Conservation (phyloP, 2,329 filamentous ascomycete species). For the Aulographum hederae region DNA sequence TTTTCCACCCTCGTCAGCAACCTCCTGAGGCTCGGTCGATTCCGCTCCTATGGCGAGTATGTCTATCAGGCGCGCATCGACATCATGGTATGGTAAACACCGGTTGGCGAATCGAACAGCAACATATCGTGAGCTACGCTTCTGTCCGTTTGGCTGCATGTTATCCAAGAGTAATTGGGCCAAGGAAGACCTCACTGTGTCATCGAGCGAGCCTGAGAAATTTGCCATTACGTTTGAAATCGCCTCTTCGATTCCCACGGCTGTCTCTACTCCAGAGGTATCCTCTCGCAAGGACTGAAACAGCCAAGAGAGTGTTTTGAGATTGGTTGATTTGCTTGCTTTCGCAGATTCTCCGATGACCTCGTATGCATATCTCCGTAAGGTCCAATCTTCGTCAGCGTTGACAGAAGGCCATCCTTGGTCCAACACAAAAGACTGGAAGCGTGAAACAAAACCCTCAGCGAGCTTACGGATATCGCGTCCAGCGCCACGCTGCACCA, state of each 20-base stretch:
- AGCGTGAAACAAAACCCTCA: slow-evolving; percentile 44
- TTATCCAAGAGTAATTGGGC: too few species aligned
- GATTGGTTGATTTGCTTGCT: slow-evolving; percentile 30
- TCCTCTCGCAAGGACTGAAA: slow-evolving; percentile 73
- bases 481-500: slow-evolving; percentile 52
- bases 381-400: slow-evolving; percentile 38
- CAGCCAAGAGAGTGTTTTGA: slow-evolving; percentile 52
- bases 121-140: slow-evolving; percentile 66
- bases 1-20: slow-evolving; percentile 76
- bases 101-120: slow-evolving; percentile 80
- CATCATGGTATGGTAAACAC: slow-evolving; percentile 63
- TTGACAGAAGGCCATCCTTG: slow-evolving; percentile 59
- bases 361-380: slow-evolving; percentile 74
- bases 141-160: too few species aligned
- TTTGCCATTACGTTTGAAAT: not conserved
- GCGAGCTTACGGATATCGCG: slow-evolving; percentile 47
- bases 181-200: not conserved
- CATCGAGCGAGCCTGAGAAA: too few species aligned
- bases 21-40: slow-evolving; percentile 53
- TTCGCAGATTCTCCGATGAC: slow-evolving; percentile 53
- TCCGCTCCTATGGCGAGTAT: slow-evolving; percentile 60
- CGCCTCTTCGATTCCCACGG: slow-evolving; percentile 79
- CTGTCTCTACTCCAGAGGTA: slow-evolving; percentile 50
- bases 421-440: slow-evolving; percentile 56
- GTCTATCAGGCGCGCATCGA: slow-evolving; percentile 72